phyloP scores from a whole-genome alignment of 768 basidiomycete genomes.

The Trametes gibbosa region DNA sequence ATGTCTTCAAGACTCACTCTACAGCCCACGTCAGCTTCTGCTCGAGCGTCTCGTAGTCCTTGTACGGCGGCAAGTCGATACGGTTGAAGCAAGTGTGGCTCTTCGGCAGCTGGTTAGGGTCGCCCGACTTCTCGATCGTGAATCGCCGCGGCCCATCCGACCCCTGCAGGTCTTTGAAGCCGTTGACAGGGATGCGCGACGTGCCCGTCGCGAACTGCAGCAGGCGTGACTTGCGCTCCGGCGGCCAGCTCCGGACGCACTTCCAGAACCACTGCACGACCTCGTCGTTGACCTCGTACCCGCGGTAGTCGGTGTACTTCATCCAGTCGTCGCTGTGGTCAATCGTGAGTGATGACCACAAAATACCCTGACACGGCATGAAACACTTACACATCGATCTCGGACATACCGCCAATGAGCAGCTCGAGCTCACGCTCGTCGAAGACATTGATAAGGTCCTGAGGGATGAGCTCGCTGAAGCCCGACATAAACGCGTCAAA shows the following conservation, averaged over 20 bases:
- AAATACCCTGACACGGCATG: background rate
- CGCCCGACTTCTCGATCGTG: conserved; percentile 98
- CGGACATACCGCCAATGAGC: conserved; percentile 98
- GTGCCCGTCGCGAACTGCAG: conserved; percentile 97
- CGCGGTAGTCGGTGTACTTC: conserved; percentile 98
- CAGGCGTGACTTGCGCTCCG: conserved; percentile 94
- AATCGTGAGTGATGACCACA: conserved; percentile 7
- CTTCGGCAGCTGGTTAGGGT: conserved; percentile 95
- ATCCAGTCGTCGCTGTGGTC: conserved; percentile 86
- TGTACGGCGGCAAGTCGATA: conserved; percentile 97
- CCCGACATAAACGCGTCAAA: conserved; percentile 99
- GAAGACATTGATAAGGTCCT: conserved; percentile 96
- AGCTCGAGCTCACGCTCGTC: conserved; percentile 97
- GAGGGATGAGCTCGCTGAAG: conserved; percentile 98
- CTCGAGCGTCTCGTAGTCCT: conserved; percentile 90
- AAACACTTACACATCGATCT: conserved; percentile 93
- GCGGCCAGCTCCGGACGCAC: conserved; percentile 95
- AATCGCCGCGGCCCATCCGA: conserved; percentile 96
- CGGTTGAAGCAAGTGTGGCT: conserved; percentile 95
- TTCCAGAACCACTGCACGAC: conserved; percentile 99
- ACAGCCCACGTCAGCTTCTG: conserved; percentile 94
- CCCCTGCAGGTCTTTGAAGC: conserved; percentile 97
- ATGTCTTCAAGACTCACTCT: conserved; percentile 71
- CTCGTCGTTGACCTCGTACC: conserved; percentile 92
- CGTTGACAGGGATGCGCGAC: conserved; percentile 95